A percentile compares a stretch with the other conserved stretches of the same genome.
phyloP scores from a whole-genome alignment of 2,329 filamentous ascomycete species.

The Elsinoe perseae region DNA sequence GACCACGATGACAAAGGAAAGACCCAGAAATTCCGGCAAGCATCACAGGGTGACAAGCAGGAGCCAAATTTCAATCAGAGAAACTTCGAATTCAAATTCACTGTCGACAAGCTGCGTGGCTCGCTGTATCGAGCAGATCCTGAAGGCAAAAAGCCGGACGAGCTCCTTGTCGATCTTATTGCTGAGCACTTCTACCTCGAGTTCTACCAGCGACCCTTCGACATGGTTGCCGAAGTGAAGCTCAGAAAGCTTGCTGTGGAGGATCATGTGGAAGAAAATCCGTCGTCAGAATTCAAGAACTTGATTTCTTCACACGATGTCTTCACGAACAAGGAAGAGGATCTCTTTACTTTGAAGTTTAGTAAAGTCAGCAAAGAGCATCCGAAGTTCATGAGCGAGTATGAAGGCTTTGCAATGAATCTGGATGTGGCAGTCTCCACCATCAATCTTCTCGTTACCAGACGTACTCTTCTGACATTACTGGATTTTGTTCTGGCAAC shows the following conservation, averaged over 20 bases:
- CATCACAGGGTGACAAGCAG: constrained; percentile 46
- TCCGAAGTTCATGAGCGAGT: constrained; percentile 85
- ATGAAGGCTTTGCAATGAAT: constrained; percentile 89
- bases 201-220: constrained; percentile 79
- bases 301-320: constrained; percentile 88
- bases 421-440: constrained; percentile 86
- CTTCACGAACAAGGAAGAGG: constrained; percentile 60
- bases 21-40: constrained; percentile 55
- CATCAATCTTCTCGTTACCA: constrained; percentile 90
- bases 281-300: constrained; percentile 85
- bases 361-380: constrained; percentile 82
- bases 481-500: constrained; percentile 91
- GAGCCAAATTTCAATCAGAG: constrained; percentile 67
- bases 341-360: constrained; percentile 83
- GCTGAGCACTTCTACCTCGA: constrained; percentile 82
- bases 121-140: constrained; percentile 84
- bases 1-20: constrained; percentile 51
- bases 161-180: constrained; percentile 80
- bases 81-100: constrained; percentile 94
- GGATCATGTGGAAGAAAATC: constrained; percentile 84
- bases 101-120: constrained; percentile 86
- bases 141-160: constrained; percentile 65
- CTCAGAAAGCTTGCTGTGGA: constrained; percentile 82
- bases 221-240: constrained; percentile 88
- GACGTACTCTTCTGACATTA: constrained; percentile 83